phyloP scores from a whole-genome alignment of 805 yeast species.

The Naumovozyma dairenensis region DNA sequence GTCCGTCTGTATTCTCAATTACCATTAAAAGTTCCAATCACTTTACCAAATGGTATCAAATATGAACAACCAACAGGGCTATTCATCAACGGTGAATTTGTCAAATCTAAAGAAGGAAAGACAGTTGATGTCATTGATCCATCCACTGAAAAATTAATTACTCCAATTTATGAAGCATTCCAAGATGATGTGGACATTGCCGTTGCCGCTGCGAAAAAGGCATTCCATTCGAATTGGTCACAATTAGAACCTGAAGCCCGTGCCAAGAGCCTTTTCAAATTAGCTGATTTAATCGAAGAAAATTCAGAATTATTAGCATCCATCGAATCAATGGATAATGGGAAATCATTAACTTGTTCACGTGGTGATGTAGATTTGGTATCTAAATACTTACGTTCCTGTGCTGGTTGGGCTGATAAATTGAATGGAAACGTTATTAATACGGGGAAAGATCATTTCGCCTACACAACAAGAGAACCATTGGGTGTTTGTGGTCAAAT shows the following conservation, averaged over 20 bases:
- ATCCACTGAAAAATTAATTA: slow-evolving; percentile 61
- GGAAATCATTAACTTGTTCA: slow-evolving; percentile 67
- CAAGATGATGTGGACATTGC: slow-evolving; percentile 77
- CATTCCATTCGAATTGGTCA: slow-evolving; percentile 74
- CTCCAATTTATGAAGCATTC: slow-evolving; percentile 63
- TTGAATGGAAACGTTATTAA: slow-evolving; percentile 65
- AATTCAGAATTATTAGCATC: slow-evolving; percentile 63
- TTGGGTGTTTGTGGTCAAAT: slow-evolving; percentile 93
- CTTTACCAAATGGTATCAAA: slow-evolving; percentile 62
- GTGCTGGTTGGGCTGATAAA: slow-evolving; percentile 91
- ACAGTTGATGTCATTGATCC: slow-evolving; percentile 59
- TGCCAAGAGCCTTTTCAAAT: slow-evolving; percentile 50
- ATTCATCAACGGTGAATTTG: slow-evolving; percentile 73
- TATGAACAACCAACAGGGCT: slow-evolving; percentile 77
- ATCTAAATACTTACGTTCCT: slow-evolving; percentile 62
- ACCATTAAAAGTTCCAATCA: slow-evolving; percentile 39
- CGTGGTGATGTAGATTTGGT: slow-evolving; percentile 67
- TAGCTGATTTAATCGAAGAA: slow-evolving; percentile 70
- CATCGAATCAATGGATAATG: slow-evolving; percentile 82
- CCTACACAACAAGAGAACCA: slow-evolving; percentile 79
- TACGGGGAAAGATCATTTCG: slow-evolving; percentile 64
- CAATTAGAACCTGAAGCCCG: slow-evolving; percentile 58
- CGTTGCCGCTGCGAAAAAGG: slow-evolving; percentile 73
- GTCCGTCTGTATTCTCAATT: slow-evolving; percentile 28
- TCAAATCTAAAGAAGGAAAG: slow-evolving; percentile 46